These are phyloP conservation scores for Lentinus brumalis DNA, from an alignment of 768 basidiomycete species.

Conservation along the genomic window DNA sequence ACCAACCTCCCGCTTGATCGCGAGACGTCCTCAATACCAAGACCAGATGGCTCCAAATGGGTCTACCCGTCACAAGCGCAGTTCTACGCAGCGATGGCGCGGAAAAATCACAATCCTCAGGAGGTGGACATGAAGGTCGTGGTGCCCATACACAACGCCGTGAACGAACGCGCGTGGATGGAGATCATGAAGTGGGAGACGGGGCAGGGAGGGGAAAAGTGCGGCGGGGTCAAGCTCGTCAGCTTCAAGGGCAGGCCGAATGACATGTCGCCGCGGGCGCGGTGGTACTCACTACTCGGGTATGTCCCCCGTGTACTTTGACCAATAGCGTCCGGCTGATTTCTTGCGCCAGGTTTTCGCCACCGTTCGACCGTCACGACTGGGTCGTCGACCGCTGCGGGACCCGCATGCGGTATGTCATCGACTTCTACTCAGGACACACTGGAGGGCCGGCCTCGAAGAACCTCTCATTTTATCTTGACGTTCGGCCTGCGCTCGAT, in stretches of 20 bases:
- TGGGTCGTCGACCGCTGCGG: constrained; percentile 97
- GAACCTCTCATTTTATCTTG: constrained; percentile 86
- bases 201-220: constrained; percentile 77
- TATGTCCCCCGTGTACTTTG: constrained; percentile 38
- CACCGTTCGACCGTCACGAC: constrained; percentile 97
- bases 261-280: constrained; percentile 79
- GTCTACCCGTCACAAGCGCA: constrained; percentile 98
- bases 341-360: constrained; percentile 65
- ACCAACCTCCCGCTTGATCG: constrained; percentile 64
- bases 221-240: constrained; percentile 80
- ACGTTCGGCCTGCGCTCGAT: constrained; percentile 92
- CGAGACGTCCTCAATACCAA: constrained; percentile 88
- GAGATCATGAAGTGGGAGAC: constrained; percentile 58
- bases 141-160: constrained; percentile 98
- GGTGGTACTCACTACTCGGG: constrained; percentile 85
- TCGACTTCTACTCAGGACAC: constrained; percentile 96
- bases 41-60: constrained; percentile 74
- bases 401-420: constrained; percentile 86
- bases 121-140: constrained; percentile 92
- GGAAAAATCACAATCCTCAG: constrained; percentile 90
- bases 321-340: constrained; percentile 14
- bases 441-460: constrained; percentile 44
- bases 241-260: constrained; percentile 90
- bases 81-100: constrained; percentile 95
- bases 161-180: constrained; percentile 75